Evolutionary conservation across 1,284 basidiomycete species (phyloP), one percentile per base, ranked within the genome.

Genomic region (Cutaneotrichosporon curvatum): DNA sequence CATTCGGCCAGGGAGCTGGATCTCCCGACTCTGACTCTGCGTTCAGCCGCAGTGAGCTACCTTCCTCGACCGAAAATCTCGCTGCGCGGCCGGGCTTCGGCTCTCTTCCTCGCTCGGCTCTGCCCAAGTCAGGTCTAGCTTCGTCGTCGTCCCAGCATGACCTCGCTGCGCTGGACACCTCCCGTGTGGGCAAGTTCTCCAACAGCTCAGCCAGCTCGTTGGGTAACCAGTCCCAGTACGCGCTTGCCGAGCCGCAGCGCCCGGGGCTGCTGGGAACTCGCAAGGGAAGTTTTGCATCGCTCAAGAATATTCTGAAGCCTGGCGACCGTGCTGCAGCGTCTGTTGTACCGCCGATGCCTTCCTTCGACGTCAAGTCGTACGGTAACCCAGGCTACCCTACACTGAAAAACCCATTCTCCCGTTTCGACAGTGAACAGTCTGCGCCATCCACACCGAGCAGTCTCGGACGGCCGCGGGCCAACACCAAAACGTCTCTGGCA

Each of bases 271-370:
- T 68, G 3, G 48, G 52, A 2, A 82, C 85, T 60, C 75, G 81
- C 40, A 88, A 88, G 74, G 89, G 89, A 56, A 72, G 85, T 1
- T 87, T 90, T 56, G 86, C 87, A 1, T 89, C 85, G 8, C 79
- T 92, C 47, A 82, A 86, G 43, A 89, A 89, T 65, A 86, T 87
- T 4, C 90, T 92, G 78, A 90, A 87, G 70, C 44, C 45, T 18
- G 47, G 52, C 4, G 37, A 44, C 4, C 44, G 49, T 20, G 43
- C 36, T 12, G 30, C 42, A 2, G 19, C 50, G n/a, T 35, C 53
- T 15, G 53, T 62, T 6, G 56, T 60, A 1, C 66, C 65, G 12
- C 65, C 67, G 3, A 52, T 68, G 4, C 66, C 66, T 0, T 37
- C 58, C 2, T 45, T 65, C 15, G 63, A 63, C 35, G 21, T 45